Base-by-base conservation (phyloP, 1,284 basidiomycete genomes). In the Ceratorhiza oryzae-sativae region DNA sequence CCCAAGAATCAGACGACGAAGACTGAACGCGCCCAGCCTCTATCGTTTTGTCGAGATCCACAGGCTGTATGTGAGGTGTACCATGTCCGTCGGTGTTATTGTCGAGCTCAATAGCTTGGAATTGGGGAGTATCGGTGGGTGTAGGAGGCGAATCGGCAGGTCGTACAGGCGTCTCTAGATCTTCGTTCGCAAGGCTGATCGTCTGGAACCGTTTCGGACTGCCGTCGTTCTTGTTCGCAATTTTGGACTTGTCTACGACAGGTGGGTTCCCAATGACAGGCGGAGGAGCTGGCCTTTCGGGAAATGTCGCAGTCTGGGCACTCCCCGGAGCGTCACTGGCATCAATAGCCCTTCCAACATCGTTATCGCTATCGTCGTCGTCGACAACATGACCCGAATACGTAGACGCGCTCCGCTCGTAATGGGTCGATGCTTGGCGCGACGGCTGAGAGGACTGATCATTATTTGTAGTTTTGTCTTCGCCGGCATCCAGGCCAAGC, bases 281-380 rank as follows among this genome's bases (percentile, higher is more conserved):
- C 3, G 65, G 65, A 12, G 65, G 65, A 34, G 41, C 51, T 23
- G 53, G 65, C 12, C 36, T 32, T 9, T 45, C 30, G 30, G 65
- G 65, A 58, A 70, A 70, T 1, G 65, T 70, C n/a, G 65, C 65
- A 34, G 65, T 70, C 42, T 70, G 65, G 12, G 65, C 65, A 23
- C 65, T 70, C 13, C 39, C 51, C 8, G 63, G 63, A 15, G 39
- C 51, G 9, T 58, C 65, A 13, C 39, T 34, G 49, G 18, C 30
- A 42, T 55, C 30, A n/a, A 51, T 25, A 34, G 49, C 65, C 20
- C 53, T 30, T 12, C 65, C 53, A 42, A 70, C 53, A 27, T 67
- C n/a, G 12, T 67, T 51, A 27, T 70, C 62, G 25, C n/a, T n/a
- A 32, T 65, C 61, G 6, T 23, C 20, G 23, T 34, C 27, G 32